Evolutionary conservation across 1,284 basidiomycete genomes (phyloP).

Genomic region (Heterobasidion irregulare): DNA sequence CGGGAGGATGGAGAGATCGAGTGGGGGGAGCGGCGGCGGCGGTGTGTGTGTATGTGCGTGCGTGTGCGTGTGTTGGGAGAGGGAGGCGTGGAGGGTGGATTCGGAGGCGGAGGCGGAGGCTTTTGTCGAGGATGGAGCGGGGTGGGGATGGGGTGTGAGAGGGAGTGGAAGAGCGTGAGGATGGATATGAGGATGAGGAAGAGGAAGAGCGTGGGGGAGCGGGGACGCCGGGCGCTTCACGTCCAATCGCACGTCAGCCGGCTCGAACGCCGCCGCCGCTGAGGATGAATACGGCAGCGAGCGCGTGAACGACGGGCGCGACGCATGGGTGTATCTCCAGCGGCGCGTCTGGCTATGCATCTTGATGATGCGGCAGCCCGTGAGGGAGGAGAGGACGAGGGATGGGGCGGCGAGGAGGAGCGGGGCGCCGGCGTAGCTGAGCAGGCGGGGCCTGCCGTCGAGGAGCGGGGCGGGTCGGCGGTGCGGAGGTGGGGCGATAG

Average conservation of each 20-base stretch:
- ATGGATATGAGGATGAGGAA: too few relatives aligned
- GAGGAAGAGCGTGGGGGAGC: too few relatives aligned
- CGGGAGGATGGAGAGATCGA: background rate
- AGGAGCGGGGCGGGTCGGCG: too few relatives aligned
- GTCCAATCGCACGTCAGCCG: background rate
- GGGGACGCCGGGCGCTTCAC: background rate
- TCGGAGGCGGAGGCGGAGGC: background rate
- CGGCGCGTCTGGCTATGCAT: slow-evolving; percentile 13
- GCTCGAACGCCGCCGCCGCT: background rate
- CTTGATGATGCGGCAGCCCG: slow-evolving; percentile 27
- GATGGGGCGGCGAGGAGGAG: slow-evolving; percentile 44
- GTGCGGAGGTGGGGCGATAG: too few relatives aligned
- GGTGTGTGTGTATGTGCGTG: background rate
- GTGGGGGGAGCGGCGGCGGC: background rate
- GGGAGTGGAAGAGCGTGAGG: background rate
- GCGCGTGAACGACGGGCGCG: background rate
- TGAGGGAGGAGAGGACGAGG: slow-evolving; percentile 36
- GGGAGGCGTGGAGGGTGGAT: slow-evolving; percentile 1
- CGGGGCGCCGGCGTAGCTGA: slow-evolving; percentile 51
- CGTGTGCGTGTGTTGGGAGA: background rate
- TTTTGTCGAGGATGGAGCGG: slow-evolving; percentile 2
- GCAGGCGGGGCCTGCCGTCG: slow-evolving; percentile 46
- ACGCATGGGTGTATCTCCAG: slow-evolving; percentile 7
- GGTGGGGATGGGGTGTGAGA: background rate
- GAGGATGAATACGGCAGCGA: background rate